Conservation (phyloP, 495 filamentous ascomycete species). For the Rhypophila decipiens region DNA sequence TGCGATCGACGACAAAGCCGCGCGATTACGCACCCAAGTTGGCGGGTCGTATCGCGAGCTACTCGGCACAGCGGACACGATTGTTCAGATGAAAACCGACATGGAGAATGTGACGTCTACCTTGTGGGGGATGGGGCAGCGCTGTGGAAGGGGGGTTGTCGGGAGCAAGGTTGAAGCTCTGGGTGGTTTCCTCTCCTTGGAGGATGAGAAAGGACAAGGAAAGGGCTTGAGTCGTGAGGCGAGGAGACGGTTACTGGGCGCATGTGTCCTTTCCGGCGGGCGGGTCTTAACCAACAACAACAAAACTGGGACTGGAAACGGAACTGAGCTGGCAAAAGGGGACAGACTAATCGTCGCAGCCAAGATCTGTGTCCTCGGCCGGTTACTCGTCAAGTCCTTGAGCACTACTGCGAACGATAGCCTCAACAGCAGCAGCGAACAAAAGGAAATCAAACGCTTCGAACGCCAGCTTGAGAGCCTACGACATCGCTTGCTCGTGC, state of each 20-base stretch:
- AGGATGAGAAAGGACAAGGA: slow-evolving; percentile 34
- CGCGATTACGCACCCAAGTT: slow-evolving; percentile 83
- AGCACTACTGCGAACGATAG: slow-evolving; percentile 34
- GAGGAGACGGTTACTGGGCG: slow-evolving; percentile 34
- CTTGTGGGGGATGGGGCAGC: slow-evolving; percentile 63
- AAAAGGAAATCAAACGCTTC: slow-evolving; percentile 17
- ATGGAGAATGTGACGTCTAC: slow-evolving; percentile 67
- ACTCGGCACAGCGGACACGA: slow-evolving; percentile 85
- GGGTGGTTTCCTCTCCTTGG: slow-evolving; percentile 46
- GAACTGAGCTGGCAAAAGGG: slow-evolving; percentile 6
- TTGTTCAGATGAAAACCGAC: slow-evolving; percentile 77
- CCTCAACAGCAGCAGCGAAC: slow-evolving; percentile 37
- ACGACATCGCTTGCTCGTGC: slow-evolving; percentile 52
- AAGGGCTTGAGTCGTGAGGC: slow-evolving; percentile 21
- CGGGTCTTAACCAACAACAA: slow-evolving; percentile 28
- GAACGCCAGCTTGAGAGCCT: slow-evolving; percentile 56
- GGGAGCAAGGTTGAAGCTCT: slow-evolving; percentile 61
- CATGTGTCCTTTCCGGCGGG: slow-evolving; percentile 31
- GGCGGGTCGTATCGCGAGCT: slow-evolving; percentile 92
- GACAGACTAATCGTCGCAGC: slow-evolving; percentile 62
- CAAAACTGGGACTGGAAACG: not conserved
- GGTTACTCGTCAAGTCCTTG: slow-evolving; percentile 45
- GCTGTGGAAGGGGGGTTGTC: slow-evolving; percentile 69
- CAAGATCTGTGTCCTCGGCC: slow-evolving; percentile 70
- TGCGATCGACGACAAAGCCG: slow-evolving; percentile 69